phyloP scores from a whole-genome alignment of 257 asterid species.

The Solanum clarkiae region DNA sequence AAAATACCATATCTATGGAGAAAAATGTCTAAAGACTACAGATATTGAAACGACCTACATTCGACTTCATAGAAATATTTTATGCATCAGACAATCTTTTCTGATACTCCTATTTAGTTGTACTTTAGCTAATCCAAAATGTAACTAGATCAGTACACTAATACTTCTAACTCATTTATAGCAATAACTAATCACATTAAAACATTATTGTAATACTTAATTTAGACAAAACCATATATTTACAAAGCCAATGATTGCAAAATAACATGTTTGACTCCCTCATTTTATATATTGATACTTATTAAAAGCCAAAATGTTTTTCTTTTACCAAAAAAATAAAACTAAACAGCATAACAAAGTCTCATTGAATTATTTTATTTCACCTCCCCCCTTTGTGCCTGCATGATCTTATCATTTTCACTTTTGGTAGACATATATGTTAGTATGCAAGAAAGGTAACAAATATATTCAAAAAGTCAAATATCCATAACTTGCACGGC shows the following conservation, averaged over 20 bases:
- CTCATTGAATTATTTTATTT: background rate
- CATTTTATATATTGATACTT: background rate
- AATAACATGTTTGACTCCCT: background rate
- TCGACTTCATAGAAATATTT: no score
- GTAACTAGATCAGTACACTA: no score
- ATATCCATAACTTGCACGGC: conserved; percentile 13
- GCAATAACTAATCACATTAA: background rate
- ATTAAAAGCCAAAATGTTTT: background rate
- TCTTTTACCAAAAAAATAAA: background rate
- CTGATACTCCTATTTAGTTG: no score
- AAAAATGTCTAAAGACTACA: no score
- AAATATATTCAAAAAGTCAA: conserved; percentile 1
- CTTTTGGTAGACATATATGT: conserved; percentile 19
- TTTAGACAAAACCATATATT: background rate
- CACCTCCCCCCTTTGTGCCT: conserved; percentile 8
- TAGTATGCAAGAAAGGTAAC: conserved; percentile 1
- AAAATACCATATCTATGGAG: background rate
- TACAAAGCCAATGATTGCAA: background rate
- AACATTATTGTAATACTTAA: background rate
- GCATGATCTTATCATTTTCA: conserved; percentile 23
- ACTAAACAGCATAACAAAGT: background rate
- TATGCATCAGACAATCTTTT: no score
- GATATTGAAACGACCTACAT: no score
- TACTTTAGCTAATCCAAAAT: no score
- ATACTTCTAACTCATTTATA: no score